Conservation (phyloP, 2,329 filamentous ascomycete species). For the Neonectria hederae region DNA sequence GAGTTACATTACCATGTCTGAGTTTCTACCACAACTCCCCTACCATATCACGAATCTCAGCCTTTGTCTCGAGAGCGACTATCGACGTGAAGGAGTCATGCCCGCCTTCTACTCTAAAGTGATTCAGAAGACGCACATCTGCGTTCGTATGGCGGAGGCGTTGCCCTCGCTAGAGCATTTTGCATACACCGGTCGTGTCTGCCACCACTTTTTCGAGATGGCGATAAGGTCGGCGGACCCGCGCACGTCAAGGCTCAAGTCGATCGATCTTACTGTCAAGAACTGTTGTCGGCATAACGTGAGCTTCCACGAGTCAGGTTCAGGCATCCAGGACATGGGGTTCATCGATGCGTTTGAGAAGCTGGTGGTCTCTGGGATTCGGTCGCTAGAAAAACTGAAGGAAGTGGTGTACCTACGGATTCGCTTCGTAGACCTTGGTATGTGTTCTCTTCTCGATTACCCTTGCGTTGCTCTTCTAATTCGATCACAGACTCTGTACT, state of each 20-base stretch:
- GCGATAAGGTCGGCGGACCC: constrained; percentile 61
- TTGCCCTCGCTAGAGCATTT: constrained; percentile 72
- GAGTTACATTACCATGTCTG: constrained; percentile 75
- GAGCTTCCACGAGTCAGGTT: constrained; percentile 70
- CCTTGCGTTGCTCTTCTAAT: constrained; percentile 29
- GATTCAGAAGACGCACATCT: constrained; percentile 69
- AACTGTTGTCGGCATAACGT: constrained; percentile 72
- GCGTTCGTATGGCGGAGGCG: constrained; percentile 68
- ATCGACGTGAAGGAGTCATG: constrained; percentile 69
- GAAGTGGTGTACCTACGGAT: constrained; percentile 73
- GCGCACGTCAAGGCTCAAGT: constrained; percentile 64
- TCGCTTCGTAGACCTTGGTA: constrained; percentile 77
- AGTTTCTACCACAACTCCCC: constrained; percentile 68
- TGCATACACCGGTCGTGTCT: constrained; percentile 77
- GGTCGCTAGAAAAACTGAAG: constrained; percentile 66
- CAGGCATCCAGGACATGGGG: constrained; percentile 75
- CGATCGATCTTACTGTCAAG: constrained; percentile 77
- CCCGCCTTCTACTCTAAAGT: constrained; percentile 71
- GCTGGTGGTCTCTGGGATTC: constrained; percentile 71
- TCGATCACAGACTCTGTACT: constrained; percentile 68
- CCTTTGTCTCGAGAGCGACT: constrained; percentile 77
- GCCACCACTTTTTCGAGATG: constrained; percentile 72
- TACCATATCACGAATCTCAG: constrained; percentile 69
- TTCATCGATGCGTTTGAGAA: constrained; percentile 78
- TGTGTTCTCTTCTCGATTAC: constrained; percentile 29